Evolutionary conservation across 2,329 filamentous ascomycete species (phyloP).

Genomic region (Bipolaris zeicola): DNA sequence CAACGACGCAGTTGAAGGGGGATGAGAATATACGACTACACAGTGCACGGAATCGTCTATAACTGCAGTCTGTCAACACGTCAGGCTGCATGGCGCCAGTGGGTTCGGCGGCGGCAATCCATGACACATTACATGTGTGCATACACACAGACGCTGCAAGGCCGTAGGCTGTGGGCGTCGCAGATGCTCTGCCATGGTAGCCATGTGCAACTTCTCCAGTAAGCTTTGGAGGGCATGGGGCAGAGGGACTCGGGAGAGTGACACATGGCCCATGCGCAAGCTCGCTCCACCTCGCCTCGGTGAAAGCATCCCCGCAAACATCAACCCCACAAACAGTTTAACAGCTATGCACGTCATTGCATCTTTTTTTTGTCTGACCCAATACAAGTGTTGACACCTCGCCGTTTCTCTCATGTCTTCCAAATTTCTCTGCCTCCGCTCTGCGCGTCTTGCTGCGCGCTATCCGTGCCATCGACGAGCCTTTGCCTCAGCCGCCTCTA

Average conservation of each 20-base stretch:
- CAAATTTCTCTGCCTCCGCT: constrained; percentile 38
- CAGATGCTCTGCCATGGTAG: background rate
- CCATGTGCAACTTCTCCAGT: background rate
- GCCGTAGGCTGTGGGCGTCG: background rate
- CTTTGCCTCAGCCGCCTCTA: constrained; percentile 43
- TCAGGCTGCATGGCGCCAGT: background rate
- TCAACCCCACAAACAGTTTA: constrained; percentile 18
- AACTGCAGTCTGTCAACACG: background rate
- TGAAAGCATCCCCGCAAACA: constrained; percentile 22
- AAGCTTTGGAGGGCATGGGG: background rate
- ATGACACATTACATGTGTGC: background rate
- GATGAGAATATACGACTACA: background rate
- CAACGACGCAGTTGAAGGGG: background rate
- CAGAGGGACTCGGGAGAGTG: background rate
- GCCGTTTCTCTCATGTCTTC: constrained; percentile 32
- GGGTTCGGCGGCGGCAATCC: background rate
- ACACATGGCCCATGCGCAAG: constrained; percentile 16
- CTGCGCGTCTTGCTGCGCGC: constrained; percentile 45
- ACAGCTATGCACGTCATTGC: constrained; percentile 18
- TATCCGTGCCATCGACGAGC: constrained; percentile 36
- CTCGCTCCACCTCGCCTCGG: constrained; percentile 14
- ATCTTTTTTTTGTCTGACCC: background rate
- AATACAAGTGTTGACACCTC: background rate
- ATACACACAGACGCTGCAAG: no score
- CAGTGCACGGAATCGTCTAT: background rate